phyloP scores from a whole-genome alignment of 352 stramenopile genomes.

The Lagenidium giganteum region DNA sequence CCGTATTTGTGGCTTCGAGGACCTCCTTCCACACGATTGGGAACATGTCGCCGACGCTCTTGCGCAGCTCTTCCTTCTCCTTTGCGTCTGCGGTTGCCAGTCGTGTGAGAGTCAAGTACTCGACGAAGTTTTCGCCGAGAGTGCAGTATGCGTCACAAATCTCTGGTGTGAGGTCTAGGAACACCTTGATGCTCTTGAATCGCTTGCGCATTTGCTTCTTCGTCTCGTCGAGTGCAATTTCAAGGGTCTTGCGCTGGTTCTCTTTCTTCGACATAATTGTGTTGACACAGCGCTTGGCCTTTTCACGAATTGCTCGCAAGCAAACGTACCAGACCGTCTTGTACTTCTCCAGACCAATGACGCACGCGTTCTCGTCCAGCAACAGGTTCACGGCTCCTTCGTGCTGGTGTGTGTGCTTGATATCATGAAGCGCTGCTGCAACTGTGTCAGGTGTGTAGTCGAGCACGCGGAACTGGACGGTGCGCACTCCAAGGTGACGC shows the following conservation, averaged over 20 bases:
- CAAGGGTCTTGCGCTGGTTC: conserved; percentile 11
- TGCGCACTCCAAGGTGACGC: conserved; percentile 43
- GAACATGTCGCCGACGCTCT: conserved; percentile 59
- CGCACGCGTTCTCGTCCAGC: conserved; percentile 37
- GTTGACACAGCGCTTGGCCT: conserved; percentile 61
- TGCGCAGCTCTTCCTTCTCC: conserved; percentile 28
- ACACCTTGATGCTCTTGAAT: conserved; percentile 48
- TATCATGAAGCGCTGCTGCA: conserved; percentile 25
- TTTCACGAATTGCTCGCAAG: conserved; percentile 82
- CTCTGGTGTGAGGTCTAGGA: conserved; percentile 40
- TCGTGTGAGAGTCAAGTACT: conserved; percentile 45
- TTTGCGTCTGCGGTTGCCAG: conserved; percentile 5
- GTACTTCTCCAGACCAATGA: conserved; percentile 84
- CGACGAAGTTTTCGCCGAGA: conserved; percentile 59
- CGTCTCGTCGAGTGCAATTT: conserved; percentile 14
- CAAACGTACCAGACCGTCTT: conserved; percentile 85
- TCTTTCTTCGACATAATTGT: conserved; percentile 21
- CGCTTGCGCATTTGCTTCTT: conserved; percentile 36
- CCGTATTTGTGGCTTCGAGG: conserved; percentile 36
- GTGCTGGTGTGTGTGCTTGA: conserved; percentile 51
- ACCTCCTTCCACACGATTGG: conserved; percentile 71
- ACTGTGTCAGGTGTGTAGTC: conserved; percentile 30
- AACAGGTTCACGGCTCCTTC: conserved; percentile 77
- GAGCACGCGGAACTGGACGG: conserved; percentile 51
- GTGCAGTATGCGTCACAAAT: conserved; percentile 29